Percentiles rank a stretch among this genome's conserved stretches.
phyloP scores from a whole-genome alignment of 208 protist genomes.

The Lotmaria passim region DNA sequence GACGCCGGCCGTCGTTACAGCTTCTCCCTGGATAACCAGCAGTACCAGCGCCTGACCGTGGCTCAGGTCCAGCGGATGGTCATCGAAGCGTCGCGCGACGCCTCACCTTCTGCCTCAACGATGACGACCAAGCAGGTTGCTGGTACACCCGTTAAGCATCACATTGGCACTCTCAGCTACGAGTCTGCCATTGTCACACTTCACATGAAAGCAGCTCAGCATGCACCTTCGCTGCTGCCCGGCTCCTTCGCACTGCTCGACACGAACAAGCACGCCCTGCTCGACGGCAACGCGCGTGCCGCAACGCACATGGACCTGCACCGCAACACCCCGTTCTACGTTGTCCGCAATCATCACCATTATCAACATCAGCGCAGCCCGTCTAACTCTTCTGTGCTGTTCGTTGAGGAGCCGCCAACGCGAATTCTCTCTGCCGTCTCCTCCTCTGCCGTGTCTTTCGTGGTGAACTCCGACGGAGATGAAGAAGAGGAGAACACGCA shows the following conservation, averaged over 20 bases:
- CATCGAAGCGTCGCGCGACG: conserved; percentile 1
- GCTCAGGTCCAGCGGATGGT: conserved; percentile 6
- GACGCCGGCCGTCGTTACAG: background rate
- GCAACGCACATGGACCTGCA: background rate
- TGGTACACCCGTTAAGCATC: background rate
- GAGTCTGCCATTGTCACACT: background rate
- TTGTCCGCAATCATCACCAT: background rate
- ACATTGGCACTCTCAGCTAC: background rate
- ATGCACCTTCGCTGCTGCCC: background rate
- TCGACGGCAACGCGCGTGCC: background rate
- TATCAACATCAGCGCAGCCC: too few species aligned
- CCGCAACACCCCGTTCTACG: background rate
- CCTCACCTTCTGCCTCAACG: background rate
- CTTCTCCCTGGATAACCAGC: background rate
- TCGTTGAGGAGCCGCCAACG: background rate
- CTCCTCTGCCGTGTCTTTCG: conserved; percentile 8
- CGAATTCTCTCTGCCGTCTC: background rate
- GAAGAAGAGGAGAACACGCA: background rate
- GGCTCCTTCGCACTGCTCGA: conserved; percentile 1
- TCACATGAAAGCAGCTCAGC: background rate
- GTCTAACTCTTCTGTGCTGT: background rate
- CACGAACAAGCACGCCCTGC: background rate
- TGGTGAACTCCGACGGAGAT: background rate
- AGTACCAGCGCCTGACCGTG: background rate
- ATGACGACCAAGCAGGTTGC: too few species aligned